Conservation (phyloP, 108 stramenopile species). For the Cyclostephanos invisitatus region DNA sequence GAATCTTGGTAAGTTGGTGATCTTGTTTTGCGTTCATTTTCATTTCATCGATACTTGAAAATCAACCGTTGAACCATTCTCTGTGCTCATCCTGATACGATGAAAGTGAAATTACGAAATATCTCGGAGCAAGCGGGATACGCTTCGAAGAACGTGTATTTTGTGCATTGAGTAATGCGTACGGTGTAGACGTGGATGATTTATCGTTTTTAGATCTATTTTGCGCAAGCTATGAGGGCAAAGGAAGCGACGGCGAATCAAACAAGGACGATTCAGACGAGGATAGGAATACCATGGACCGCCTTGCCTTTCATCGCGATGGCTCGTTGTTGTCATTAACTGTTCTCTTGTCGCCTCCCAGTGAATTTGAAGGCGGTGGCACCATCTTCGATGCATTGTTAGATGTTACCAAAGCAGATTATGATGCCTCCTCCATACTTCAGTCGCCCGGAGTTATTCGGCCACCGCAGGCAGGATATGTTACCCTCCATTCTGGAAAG, state of each 20-base stretch:
- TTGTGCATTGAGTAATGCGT: conserved; percentile 44
- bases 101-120: conserved; percentile 29
- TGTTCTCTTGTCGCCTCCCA: conserved; percentile 54
- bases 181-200: conserved; percentile 56
- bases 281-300: conserved; percentile 61
- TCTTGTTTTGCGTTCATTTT: not conserved
- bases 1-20: conserved; percentile 34
- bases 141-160: conserved; percentile 56
- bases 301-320: conserved; percentile 71
- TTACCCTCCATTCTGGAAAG: conserved; percentile 68
- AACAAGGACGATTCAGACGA: conserved; percentile 17
- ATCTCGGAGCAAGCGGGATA: conserved; percentile 49
- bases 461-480: conserved; percentile 57
- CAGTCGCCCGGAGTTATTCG: conserved; percentile 50
- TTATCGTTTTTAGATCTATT: conserved; percentile 72
- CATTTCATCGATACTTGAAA: too few relatives aligned
- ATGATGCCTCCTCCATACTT: conserved; percentile 25
- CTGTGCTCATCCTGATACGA: not conserved
- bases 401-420: conserved; percentile 38
- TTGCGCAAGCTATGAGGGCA: conserved; percentile 71
- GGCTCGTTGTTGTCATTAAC: conserved; percentile 74
- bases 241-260: not conserved
- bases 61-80: not conserved
- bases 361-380: conserved; percentile 70
- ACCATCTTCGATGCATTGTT: conserved; percentile 78